A percentile compares a stretch with the other conserved stretches of the same genome.
Conservation (phyloP, 805 yeast genomes). For the Zygoascus biomembranicola region DNA sequence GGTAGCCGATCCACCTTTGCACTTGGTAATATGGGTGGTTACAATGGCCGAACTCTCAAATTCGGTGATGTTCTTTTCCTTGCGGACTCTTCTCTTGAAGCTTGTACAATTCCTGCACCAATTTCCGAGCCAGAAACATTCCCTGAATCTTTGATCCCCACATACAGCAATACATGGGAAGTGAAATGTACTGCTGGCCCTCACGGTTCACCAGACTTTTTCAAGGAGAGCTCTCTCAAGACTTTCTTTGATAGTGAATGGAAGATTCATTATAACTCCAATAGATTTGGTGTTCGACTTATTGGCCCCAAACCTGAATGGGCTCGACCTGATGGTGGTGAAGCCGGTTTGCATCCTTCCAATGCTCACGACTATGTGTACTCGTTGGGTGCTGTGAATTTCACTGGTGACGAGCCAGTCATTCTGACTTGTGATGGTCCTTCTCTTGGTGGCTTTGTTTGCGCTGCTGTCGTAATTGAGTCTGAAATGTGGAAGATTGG, state of each 20-base stretch:
- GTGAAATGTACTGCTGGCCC: constrained; percentile 97
- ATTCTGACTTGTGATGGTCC: constrained; percentile 97
- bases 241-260: constrained; percentile 72
- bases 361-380: constrained; percentile 97
- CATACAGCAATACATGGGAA: constrained; percentile 49
- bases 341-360: constrained; percentile 97
- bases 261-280: constrained; percentile 96
- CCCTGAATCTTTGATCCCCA: constrained; percentile 50
- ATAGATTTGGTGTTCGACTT: constrained; percentile 91
- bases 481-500: constrained; percentile 99
- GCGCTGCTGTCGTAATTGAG: constrained; percentile 91
- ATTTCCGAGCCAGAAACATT: constrained; percentile 51
- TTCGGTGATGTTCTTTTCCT: constrained; percentile 86
- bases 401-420: constrained; percentile 98
- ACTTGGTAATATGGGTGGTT: constrained; percentile 83
- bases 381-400: constrained; percentile 92
- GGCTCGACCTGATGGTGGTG: constrained; percentile 97
- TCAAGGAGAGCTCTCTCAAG: constrained; percentile 61
- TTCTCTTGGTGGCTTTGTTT: constrained; percentile 93
- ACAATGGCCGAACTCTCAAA: constrained; percentile 85
- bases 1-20: constrained; percentile 98
- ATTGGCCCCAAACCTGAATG: constrained; percentile 90
- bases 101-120: constrained; percentile 68
- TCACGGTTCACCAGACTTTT: constrained; percentile 95
- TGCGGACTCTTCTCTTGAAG: constrained; percentile 64